Conservation (phyloP, 73 alveolate species). For the Blepharisma japonicum region DNA sequence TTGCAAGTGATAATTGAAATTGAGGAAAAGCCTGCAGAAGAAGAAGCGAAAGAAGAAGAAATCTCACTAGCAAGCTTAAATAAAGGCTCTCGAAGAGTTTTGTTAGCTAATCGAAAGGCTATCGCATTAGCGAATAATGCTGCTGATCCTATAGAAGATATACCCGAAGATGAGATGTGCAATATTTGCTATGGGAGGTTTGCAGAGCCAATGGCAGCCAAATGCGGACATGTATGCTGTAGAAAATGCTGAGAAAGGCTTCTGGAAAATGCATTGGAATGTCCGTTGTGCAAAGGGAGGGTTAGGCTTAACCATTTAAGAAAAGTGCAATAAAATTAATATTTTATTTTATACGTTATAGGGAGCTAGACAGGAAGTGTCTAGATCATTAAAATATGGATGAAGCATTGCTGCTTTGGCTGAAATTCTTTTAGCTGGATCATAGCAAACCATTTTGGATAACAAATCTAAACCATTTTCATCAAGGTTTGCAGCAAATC, state of each 20-base stretch:
- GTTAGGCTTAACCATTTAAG: neutral
- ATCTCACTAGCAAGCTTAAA: no score
- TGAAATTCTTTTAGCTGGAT: slow-evolving; percentile 89
- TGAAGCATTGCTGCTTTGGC: slow-evolving; percentile 88
- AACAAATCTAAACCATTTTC: slow-evolving; percentile 80
- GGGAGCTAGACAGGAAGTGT: neutral
- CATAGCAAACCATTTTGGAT: slow-evolving; percentile 74
- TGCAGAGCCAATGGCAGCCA: slow-evolving; percentile 12
- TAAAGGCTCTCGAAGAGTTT: no score
- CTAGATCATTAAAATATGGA: slow-evolving; percentile 90
- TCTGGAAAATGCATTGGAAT: neutral
- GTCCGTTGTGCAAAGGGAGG: slow-evolving; percentile 25
- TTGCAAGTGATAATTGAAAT: no score
- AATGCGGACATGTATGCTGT: slow-evolving; percentile 27
- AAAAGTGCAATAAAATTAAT: neutral
- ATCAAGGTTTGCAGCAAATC: slow-evolving; percentile 49
- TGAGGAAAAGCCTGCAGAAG: no score
- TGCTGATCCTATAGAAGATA: neutral
- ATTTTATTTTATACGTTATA: no score
- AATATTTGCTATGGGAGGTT: slow-evolving; percentile 13
- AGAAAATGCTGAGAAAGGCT: slow-evolving; percentile 4
- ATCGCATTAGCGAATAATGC: no score
- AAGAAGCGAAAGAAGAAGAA: no score
- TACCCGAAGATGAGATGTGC: slow-evolving; percentile 8
- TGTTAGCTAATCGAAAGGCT: no score